Evolutionary conservation across 306 rosid species (phyloP).

Genomic region (Cucumis sativus): Cucumber_9930_V3 NC_026659.2:24431001-24431500

Average conservation of each 20-base stretch:
- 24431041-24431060: background rate
- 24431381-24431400: too few species aligned
- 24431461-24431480: too few species aligned
- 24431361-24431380: too few species aligned
- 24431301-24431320: slow-evolving; percentile 10
- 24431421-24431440: too few species aligned
- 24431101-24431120: background rate
- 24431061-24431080: background rate
- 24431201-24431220: slow-evolving; percentile 72
- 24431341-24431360: background rate
- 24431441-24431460: too few species aligned
- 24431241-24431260: slow-evolving; percentile 54
- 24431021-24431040: background rate
- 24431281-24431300: slow-evolving; percentile 42
- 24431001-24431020: background rate
- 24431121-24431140: slow-evolving; percentile 6
- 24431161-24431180: slow-evolving; percentile 61
- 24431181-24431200: slow-evolving; percentile 76
- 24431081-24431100: background rate
- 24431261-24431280: slow-evolving; percentile 40
- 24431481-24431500: too few species aligned
- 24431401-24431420: too few species aligned
- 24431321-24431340: background rate
- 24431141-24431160: slow-evolving; percentile 42
- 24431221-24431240: slow-evolving; percentile 32